Evolutionary conservation across 2,329 filamentous ascomycete genomes (phyloP).

Genomic region (Aspergillus tubingensis): DNA sequence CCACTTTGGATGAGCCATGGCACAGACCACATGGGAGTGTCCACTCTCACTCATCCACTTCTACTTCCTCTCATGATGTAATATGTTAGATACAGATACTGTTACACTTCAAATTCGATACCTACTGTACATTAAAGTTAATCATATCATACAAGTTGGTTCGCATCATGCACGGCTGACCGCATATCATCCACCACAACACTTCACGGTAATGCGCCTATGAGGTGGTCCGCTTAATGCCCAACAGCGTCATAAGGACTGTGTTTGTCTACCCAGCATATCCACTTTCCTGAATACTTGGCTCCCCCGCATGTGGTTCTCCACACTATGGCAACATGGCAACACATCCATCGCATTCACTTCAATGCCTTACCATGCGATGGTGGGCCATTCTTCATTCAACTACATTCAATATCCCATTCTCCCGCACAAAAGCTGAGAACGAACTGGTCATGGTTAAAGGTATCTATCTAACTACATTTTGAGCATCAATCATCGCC

Average conservation of each 20-base stretch:
- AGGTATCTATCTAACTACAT: too few species aligned
- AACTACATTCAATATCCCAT: too few species aligned
- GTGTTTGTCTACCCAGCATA: not conserved
- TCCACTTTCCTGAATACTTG: not conserved
- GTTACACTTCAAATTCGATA: not conserved
- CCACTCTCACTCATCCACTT: not conserved
- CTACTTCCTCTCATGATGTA: too few species aligned
- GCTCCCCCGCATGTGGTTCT: not conserved
- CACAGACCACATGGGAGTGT: not conserved
- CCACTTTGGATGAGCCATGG: not conserved
- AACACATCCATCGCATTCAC: not conserved
- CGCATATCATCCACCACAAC: not conserved
- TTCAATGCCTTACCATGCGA: too few species aligned
- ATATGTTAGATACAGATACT: too few species aligned
- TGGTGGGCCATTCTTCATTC: too few species aligned
- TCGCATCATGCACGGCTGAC: not conserved
- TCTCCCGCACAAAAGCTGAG: too few species aligned
- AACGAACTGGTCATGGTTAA: too few species aligned
- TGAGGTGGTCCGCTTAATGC: not conserved
- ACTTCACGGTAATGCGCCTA: too few species aligned
- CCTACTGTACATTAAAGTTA: not conserved
- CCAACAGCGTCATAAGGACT: not conserved
- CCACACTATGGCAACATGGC: not conserved
- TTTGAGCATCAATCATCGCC: constrained; percentile 27
- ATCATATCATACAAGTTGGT: not conserved